These are phyloP conservation scores for Podila verticillata DNA, from an alignment of 192 early-diverging fungal species.

Conservation along the genomic window DNA sequence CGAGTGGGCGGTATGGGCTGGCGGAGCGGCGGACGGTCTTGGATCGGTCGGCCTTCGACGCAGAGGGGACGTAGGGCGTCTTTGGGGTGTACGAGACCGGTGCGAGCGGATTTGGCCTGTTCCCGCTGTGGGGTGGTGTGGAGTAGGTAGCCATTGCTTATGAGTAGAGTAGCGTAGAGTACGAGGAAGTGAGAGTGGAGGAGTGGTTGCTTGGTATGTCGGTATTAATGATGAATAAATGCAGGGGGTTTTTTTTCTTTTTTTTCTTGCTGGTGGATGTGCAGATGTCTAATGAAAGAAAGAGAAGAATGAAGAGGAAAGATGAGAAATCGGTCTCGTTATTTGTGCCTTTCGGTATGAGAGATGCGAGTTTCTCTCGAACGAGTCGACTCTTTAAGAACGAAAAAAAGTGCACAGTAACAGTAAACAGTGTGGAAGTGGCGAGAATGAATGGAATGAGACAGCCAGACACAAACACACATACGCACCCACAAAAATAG, in stretches of 20 bases:
- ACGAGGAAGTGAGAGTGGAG: too few species aligned
- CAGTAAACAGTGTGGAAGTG: neutral
- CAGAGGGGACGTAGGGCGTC: slow-evolving; percentile 26
- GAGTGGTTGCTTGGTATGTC: neutral
- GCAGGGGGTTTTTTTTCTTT: neutral
- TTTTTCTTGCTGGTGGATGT: neutral
- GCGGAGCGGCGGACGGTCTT: slow-evolving; percentile 10
- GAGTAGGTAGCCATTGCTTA: slow-evolving; percentile 36
- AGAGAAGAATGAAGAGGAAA: neutral
- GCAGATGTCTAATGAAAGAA: neutral
- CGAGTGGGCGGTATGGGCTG: neutral
- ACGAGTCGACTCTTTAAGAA: neutral
- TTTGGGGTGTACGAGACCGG: slow-evolving; percentile 39
- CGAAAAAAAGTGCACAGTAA: neutral
- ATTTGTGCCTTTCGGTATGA: neutral
- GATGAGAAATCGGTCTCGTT: neutral
- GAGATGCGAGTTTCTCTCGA: neutral
- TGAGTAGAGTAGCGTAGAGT: neutral
- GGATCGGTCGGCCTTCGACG: slow-evolving; percentile 12
- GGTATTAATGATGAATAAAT: neutral
- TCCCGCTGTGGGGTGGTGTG: slow-evolving; percentile 17
- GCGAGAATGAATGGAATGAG: neutral
- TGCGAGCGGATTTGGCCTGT: slow-evolving; percentile 26
- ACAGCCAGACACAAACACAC: too few species aligned
- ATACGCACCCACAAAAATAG: too few species aligned